Evolutionary conservation across 345 rosid genomes (phyloP), one percentile per base, ranked within the genome.

Genomic region (Brassica rapa): DNA sequence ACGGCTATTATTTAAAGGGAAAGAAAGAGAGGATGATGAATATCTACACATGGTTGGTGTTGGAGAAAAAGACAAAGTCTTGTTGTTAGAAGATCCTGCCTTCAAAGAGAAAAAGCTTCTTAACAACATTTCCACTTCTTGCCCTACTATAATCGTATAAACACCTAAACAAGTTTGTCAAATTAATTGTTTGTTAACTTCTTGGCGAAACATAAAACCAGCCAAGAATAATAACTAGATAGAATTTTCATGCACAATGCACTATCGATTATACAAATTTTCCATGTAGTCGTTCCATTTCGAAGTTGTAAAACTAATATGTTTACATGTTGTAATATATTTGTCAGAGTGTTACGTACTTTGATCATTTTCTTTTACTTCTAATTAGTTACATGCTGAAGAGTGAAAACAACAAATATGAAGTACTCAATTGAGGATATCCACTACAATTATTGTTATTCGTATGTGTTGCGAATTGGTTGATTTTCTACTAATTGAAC

Each of bases 11-110:
- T 95, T 86, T 91, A 91, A 84, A 84, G 99, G 99, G 39, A 95
- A 89, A 80, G 97, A 95, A 70, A 89, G 92, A 82, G 99, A 90
- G 30, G 89, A 91, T 66, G 29, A 72, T 25, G 99, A 92, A 66
- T 86, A 77, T 76, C 68, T 95, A 74, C 98, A 92, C 94, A 92
- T 95, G 99, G 90, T 90, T 46, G 99, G 99, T 2, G 94, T 95
- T 68, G 84, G 85, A 74, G 97, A 92, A 85, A 88, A 87, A 77
- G 91, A 92, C 85, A 92, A 92, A 73, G 86, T 95, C 25, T 82
- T 95, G 27, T 68, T 95, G 81, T 74, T 95, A 66, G 85, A 95
- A 77, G 97, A 91, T 88, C 99, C 99, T 11, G 93, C 94, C 2
- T 86, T 86, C 80, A 91, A 83, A 77, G 97, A 89, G 71, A 87